phyloP scores from a whole-genome alignment of 805 yeast genomes.

The Zygosaccharomyces bisporus region DNA sequence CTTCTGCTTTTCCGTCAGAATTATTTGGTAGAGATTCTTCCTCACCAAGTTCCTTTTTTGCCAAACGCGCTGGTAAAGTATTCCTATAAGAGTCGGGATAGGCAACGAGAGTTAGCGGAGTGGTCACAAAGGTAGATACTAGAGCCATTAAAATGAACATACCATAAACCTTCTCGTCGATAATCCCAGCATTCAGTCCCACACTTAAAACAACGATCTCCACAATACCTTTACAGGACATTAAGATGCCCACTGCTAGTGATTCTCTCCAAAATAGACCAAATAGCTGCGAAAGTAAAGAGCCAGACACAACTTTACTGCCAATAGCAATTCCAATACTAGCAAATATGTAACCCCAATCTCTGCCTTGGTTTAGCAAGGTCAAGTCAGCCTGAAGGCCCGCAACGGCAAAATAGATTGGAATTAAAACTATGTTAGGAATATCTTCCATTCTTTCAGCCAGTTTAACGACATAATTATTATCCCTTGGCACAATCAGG shows the following conservation, averaged over 20 bases:
- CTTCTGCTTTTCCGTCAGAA: background rate
- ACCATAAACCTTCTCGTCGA: constrained; percentile 60
- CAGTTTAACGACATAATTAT: constrained; percentile 63
- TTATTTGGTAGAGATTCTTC: constrained; percentile 22
- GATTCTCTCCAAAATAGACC: constrained; percentile 73
- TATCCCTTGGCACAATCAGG: constrained; percentile 68
- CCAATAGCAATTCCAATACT: constrained; percentile 62
- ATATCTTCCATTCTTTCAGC: constrained; percentile 76
- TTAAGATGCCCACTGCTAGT: constrained; percentile 68
- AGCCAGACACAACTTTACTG: constrained; percentile 67
- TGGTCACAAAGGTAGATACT: constrained; percentile 71
- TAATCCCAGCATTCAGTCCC: constrained; percentile 69
- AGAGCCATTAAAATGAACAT: constrained; percentile 85
- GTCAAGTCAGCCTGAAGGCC: constrained; percentile 72
- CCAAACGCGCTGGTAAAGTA: constrained; percentile 37
- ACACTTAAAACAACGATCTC: constrained; percentile 75
- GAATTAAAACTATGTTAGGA: constrained; percentile 66
- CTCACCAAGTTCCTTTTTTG: constrained; percentile 32
- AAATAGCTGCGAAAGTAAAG: constrained; percentile 55
- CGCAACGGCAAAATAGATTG: constrained; percentile 75
- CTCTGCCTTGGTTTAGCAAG: constrained; percentile 56
- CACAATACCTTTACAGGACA: constrained; percentile 88
- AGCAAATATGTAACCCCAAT: constrained; percentile 76
- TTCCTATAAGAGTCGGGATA: constrained; percentile 64
- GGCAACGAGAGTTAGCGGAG: constrained; percentile 60